Percentiles rank a stretch among this genome's conserved stretches.
Conservation (phyloP, 768 basidiomycete species). For the Suillus placidus region DNA sequence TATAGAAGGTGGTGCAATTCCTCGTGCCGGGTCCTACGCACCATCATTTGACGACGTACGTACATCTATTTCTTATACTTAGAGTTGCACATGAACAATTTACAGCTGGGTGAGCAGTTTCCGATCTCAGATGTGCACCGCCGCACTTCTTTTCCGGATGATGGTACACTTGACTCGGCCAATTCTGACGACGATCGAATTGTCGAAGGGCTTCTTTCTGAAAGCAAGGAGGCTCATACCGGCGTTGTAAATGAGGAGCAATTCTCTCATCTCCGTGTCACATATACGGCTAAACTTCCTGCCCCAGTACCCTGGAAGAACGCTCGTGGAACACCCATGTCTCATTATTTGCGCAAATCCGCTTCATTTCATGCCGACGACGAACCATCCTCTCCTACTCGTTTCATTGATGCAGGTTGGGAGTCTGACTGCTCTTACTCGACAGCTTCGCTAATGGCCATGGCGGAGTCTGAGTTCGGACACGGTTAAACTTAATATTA, state of each 20-base stretch:
- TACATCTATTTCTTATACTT: slow-evolving; percentile 34
- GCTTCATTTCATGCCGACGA: slow-evolving; percentile 42
- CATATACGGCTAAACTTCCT: slow-evolving; percentile 38
- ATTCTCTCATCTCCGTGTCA: slow-evolving; percentile 40
- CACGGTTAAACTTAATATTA: slow-evolving; percentile 5
- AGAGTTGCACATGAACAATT: slow-evolving; percentile 25
- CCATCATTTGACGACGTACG: slow-evolving; percentile 33
- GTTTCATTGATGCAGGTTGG: slow-evolving; percentile 60
- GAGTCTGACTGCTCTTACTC: slow-evolving; percentile 52
- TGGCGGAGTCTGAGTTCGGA: slow-evolving; percentile 3
- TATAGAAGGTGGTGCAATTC: slow-evolving; percentile 22
- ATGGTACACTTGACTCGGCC: slow-evolving; percentile 36
- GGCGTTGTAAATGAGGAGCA: slow-evolving; percentile 33
- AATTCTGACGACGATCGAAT: slow-evolving; percentile 41
- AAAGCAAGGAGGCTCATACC: slow-evolving; percentile 35
- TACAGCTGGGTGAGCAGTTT: slow-evolving; percentile 33
- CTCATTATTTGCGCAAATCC: slow-evolving; percentile 42
- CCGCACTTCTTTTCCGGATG: slow-evolving; percentile 29
- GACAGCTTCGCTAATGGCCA: slow-evolving; percentile 17
- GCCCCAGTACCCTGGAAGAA: slow-evolving; percentile 38
- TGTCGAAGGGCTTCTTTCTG: slow-evolving; percentile 36
- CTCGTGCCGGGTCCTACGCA: slow-evolving; percentile 29
- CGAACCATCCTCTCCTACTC: slow-evolving; percentile 47
- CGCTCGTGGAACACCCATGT: slow-evolving; percentile 36
- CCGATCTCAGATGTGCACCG: slow-evolving; percentile 28